Percentiles rank a stretch among this genome's conserved stretches.
Conservation (phyloP, 345 rosid genomes). For the Arabidopsis thaliana region DNA sequence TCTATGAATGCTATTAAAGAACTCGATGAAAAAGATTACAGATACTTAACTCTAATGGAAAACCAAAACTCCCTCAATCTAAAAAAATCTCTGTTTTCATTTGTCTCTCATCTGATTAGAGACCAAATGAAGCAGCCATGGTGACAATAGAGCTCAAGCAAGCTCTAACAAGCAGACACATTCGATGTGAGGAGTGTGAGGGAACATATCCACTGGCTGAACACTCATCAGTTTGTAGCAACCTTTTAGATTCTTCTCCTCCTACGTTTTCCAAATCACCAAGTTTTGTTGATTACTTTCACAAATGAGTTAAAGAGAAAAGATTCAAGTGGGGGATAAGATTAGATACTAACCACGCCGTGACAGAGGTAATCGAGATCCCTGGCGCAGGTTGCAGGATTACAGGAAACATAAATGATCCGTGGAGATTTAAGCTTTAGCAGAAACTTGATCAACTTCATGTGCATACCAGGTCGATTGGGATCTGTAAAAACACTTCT, state of each 20-base stretch:
- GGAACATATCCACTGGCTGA: constrained; percentile 96
- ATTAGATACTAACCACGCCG: constrained; percentile 61
- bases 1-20: constrained; percentile 2
- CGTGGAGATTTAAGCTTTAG: constrained; percentile 78
- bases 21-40: not conserved
- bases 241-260: constrained; percentile 66
- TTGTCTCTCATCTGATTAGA: constrained; percentile 13
- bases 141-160: constrained; percentile 44
- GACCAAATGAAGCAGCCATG: constrained; percentile 18
- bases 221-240: constrained; percentile 75
- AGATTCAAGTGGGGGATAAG: not conserved
- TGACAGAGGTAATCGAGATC: constrained; percentile 97
- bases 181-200: constrained; percentile 94
- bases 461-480: constrained; percentile 95
- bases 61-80: constrained; percentile 20
- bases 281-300: constrained; percentile 17
- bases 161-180: constrained; percentile 87
- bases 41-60: not conserved
- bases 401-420: constrained; percentile 87
- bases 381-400: constrained; percentile 92
- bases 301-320: not conserved
- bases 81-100: constrained; percentile 1
- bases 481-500: constrained; percentile 65
- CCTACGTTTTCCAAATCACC: constrained; percentile 51
- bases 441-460: constrained; percentile 88